Evolutionary conservation across 768 basidiomycete genomes (phyloP).

Genomic region (Macrolepiota fuliginosa): DNA sequence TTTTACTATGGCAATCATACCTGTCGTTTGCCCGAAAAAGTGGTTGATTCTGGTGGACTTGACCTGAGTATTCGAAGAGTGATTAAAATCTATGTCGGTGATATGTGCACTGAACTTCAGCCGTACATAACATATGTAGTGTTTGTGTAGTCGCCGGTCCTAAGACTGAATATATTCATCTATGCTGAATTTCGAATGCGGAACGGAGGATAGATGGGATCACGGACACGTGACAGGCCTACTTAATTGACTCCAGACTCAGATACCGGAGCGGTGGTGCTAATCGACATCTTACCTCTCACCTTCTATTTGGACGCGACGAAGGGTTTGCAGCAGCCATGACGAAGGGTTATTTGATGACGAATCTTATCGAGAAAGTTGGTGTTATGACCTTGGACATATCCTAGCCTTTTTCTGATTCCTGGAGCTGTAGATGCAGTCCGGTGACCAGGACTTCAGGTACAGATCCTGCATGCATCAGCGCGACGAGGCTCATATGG

Average conservation of each 20-base stretch:
- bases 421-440: constrained; percentile 65
- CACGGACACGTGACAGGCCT: constrained; percentile 7
- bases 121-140: not conserved
- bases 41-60: not conserved
- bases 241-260: not conserved
- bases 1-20: not conserved
- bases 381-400: not conserved
- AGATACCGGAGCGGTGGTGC: not conserved
- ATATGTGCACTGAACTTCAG: no score
- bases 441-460: constrained; percentile 90
- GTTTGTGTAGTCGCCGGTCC: not conserved
- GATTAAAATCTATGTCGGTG: no score
- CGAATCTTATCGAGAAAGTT: constrained; percentile 81
- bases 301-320: constrained; percentile 5
- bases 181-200: not conserved
- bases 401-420: not conserved
- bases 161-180: no score
- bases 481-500: constrained; percentile 13
- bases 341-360: constrained; percentile 87
- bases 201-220: not conserved
- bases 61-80: no score
- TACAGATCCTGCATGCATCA: constrained; percentile 29
- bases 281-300: constrained; percentile 1
- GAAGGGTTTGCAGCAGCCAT: constrained; percentile 31
- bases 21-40: not conserved